Percentiles rank a stretch among this genome's conserved stretches.
These are phyloP conservation scores for Pholiota conissans DNA, from an alignment of 768 basidiomycete genomes.

Conservation along the genomic window DNA sequence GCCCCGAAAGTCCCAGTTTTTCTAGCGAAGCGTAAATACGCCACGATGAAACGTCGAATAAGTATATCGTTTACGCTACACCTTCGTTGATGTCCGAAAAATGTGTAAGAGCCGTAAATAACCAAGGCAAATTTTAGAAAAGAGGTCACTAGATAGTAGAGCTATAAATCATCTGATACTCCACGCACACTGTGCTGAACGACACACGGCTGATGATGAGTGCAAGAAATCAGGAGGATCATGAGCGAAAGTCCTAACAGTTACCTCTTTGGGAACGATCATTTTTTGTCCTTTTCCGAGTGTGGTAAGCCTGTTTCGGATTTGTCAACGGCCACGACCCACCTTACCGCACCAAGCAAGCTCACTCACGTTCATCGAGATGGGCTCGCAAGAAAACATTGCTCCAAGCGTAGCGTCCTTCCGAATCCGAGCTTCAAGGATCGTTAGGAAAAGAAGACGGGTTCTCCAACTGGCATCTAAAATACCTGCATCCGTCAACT, in stretches of 20 bases:
- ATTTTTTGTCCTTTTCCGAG: background rate
- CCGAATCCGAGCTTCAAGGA: constrained; percentile 17
- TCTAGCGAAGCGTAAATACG: background rate
- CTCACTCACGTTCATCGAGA: constrained; percentile 1
- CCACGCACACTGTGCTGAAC: no score
- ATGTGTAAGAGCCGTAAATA: background rate
- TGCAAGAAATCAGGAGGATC: background rate
- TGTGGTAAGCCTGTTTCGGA: background rate
- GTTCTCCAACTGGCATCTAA: background rate
- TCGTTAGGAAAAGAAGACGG: constrained; percentile 8
- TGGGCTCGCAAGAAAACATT: constrained; percentile 4
- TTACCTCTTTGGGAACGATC: background rate
- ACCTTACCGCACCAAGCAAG: background rate
- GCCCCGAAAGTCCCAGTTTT: background rate
- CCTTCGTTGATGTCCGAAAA: no score
- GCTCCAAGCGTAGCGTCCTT: constrained; percentile 10
- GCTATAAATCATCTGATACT: no score
- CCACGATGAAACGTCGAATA: background rate
- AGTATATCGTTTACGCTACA: background rate
- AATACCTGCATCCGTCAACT: constrained; percentile 3
- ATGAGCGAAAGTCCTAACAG: background rate
- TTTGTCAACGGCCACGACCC: background rate
- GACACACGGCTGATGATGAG: background rate
- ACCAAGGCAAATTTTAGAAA: background rate
- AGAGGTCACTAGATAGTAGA: background rate